Base-by-base conservation (phyloP, 75 land plant species). In the Picea sitchensis region DNA sequence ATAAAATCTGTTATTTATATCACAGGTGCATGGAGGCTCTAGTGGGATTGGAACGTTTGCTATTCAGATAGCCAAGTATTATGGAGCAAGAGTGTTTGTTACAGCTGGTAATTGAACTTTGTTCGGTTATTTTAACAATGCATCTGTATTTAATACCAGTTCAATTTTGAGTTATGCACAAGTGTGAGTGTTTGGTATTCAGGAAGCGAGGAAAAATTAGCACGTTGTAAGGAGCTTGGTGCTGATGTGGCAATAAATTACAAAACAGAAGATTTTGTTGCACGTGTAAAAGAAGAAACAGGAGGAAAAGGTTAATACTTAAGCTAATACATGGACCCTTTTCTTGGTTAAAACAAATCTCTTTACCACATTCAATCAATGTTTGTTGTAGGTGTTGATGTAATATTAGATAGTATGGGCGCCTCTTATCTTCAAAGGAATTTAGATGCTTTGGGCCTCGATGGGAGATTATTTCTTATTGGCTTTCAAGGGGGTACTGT, bases 11-110 rank as follows among this genome's bases (percentile, higher is more conserved):
- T 60, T 23, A 7, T 51, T 83, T 77, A 56, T 81, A 17, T 75
- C 59, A 47, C 85, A 95, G 96, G 71, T 95, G 57, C 98, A 95
- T 87, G 98, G 94, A 26, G 98, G 98, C 3, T 91, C 93, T 23
- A 95, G 96, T 86, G 98, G 98, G 76, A 95, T 95, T 75, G 98
- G 98, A 65, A 91, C 92, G 34, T 95, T 95, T 81, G 94, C 92
- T 4, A 90, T 93, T 73, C 98, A 95, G 77, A 91, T 95, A 77
- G 98, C 96, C 21, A 93, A 93, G 73, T 77, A 86, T 57, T 63
- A 64, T 65, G 96, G 96, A 59, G 88, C 82, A n/a, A 81, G 58
- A 64, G 98, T 95, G 1, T 90, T 95, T 85, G 83, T 84, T 30
- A 95, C 96, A 59, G 98, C 94, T 82, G 98, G 98, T 91, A 81